phyloP scores from a whole-genome alignment of 192 early-diverging fungal species.

The Diversispora eburnea region DNA sequence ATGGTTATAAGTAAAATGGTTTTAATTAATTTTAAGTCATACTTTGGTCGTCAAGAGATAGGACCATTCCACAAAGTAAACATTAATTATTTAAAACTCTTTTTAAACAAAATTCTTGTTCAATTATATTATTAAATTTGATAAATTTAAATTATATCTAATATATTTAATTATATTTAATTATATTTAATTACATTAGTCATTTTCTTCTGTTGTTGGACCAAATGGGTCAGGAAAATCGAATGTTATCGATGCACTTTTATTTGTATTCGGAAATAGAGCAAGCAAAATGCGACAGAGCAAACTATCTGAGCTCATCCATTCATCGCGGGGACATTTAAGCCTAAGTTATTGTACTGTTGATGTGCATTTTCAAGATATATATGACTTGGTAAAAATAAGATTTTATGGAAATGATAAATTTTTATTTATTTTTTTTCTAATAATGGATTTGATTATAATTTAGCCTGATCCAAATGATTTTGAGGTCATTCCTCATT shows the following conservation, averaged over 20 bases:
- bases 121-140: neutral
- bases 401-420: neutral
- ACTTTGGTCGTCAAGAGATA: constrained; percentile 84
- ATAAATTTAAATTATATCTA: neutral
- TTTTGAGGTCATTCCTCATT: constrained; percentile 59
- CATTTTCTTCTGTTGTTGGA: constrained; percentile 80
- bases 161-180: neutral
- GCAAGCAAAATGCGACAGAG: constrained; percentile 96
- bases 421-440: neutral
- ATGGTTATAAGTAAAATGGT: constrained; percentile 69
- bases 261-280: constrained; percentile 98
- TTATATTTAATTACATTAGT: constrained; percentile 25
- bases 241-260: constrained; percentile 95
- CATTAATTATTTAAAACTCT: no score
- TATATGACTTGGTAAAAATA: constrained; percentile 67
- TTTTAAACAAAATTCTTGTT: no score
- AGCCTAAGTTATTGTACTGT: constrained; percentile 77
- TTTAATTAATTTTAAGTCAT: constrained; percentile 95
- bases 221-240: constrained; percentile 99
- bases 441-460: neutral
- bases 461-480: constrained; percentile 57
- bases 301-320: constrained; percentile 93
- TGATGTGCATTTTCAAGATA: constrained; percentile 92
- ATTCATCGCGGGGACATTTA: constrained; percentile 76
- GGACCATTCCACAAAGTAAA: constrained; percentile 95